These are phyloP conservation scores for Fusarium neocosmosporiellum DNA, from an alignment of 2,329 filamentous ascomycete species.

Conservation along the genomic window DNA sequence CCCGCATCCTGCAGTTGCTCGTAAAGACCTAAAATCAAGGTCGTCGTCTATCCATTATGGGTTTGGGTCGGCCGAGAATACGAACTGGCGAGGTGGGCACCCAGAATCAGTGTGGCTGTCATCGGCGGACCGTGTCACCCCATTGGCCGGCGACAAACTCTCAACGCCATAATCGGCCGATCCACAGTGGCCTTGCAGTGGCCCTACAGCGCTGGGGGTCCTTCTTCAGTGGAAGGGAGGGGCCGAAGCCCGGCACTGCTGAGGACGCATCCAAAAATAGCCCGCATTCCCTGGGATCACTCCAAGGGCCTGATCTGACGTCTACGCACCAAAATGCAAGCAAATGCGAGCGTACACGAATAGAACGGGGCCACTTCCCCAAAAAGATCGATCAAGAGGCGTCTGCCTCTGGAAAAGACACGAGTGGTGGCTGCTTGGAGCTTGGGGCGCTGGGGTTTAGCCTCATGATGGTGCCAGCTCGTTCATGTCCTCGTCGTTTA, in stretches of 20 bases:
- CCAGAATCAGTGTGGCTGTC: conserved; percentile 35
- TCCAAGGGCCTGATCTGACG: conserved; percentile 7
- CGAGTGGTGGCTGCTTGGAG: conserved; percentile 10
- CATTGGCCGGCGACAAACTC: conserved; percentile 27
- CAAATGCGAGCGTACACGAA: conserved; percentile 26
- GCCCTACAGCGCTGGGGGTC: not conserved
- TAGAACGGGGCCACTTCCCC: conserved; percentile 22
- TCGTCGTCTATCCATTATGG: conserved; percentile 18
- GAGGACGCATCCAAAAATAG: conserved; percentile 32
- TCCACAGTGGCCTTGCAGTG: conserved; percentile 24
- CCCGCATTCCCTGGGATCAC: not conserved
- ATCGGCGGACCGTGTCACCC: conserved; percentile 24
- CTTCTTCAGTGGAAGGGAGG: conserved; percentile 12
- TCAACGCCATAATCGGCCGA: conserved; percentile 18
- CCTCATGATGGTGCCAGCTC: conserved; percentile 10
- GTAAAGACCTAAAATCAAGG: conserved; percentile 18
- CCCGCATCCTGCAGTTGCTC: conserved; percentile 17
- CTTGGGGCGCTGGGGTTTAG: conserved; percentile 30
- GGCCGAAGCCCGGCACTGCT: conserved; percentile 12
- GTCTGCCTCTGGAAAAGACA: conserved; percentile 27
- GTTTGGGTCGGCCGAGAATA: conserved; percentile 38
- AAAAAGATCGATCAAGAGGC: conserved; percentile 10
- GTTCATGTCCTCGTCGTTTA: conserved; percentile 2
- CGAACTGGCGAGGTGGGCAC: conserved; percentile 44
- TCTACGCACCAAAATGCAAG: conserved; percentile 1